phyloP scores from a whole-genome alignment of 75 land plant species.

The Isoetes taiwanensis region DNA sequence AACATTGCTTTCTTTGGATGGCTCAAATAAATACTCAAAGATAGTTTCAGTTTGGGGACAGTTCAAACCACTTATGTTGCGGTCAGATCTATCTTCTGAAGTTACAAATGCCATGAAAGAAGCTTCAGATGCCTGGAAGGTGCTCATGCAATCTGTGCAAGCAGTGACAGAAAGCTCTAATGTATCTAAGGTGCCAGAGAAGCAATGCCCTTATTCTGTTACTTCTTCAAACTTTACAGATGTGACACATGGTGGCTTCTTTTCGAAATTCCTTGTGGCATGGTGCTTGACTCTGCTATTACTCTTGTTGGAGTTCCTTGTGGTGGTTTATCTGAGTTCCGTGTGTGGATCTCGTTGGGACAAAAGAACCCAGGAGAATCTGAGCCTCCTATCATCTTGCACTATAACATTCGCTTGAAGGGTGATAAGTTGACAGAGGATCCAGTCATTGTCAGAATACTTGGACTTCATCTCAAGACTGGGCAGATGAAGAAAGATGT shows the following conservation, averaged over 20 bases:
- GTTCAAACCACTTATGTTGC: slow-evolving; percentile 29
- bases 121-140: slow-evolving; percentile 52
- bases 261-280: slow-evolving; percentile 63
- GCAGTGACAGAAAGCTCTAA: slow-evolving; percentile 15
- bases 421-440: slow-evolving; percentile 75
- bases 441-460: slow-evolving; percentile 94
- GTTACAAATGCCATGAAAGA: slow-evolving; percentile 45
- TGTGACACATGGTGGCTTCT: slow-evolving; percentile 37
- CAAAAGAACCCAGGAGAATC: slow-evolving; percentile 53
- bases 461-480: slow-evolving; percentile 64
- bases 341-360: too few relatives aligned
- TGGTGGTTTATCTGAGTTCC: too few relatives aligned
- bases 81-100: slow-evolving; percentile 35
- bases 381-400: slow-evolving; percentile 72
- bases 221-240: slow-evolving; percentile 33
- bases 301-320: slow-evolving; percentile 68
- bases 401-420: slow-evolving; percentile 73
- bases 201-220: too few relatives aligned
- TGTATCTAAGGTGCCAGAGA: slow-evolving; percentile 11
- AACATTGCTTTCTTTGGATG: too few relatives aligned
- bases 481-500: slow-evolving; percentile 90
- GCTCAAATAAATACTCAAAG: slow-evolving; percentile 33
- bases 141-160: slow-evolving; percentile 36
- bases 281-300: slow-evolving; percentile 60
- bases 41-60: slow-evolving; percentile 49